Evolutionary conservation across 257 asterid species (phyloP).

Genomic region (Salvia hispanica): DNA sequence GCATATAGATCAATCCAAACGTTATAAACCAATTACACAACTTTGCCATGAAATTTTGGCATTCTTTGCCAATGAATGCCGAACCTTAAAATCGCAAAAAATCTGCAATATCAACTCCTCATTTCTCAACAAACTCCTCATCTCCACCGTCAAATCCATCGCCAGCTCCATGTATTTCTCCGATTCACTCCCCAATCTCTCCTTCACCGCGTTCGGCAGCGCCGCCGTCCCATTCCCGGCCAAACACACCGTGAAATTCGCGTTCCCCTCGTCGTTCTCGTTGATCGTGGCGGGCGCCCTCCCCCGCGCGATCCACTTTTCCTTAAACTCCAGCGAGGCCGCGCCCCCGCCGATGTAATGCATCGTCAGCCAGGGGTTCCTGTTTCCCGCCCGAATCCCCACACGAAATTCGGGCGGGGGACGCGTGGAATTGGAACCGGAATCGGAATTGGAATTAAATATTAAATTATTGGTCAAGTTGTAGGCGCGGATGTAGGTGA

Average conservation of each 20-base stretch:
- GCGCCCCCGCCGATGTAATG: conserved; percentile 36
- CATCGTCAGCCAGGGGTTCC: conserved; percentile 41
- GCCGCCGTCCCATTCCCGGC: conserved; percentile 26
- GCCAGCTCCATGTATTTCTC: conserved; percentile 40
- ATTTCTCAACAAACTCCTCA: conserved; percentile 45
- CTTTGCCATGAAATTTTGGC: conserved; percentile 40
- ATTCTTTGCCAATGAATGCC: conserved; percentile 32
- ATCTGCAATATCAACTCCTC: conserved; percentile 33
- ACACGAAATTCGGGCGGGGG: conserved; percentile 34
- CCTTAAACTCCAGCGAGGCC: conserved; percentile 38
- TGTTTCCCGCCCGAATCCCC: conserved; percentile 36
- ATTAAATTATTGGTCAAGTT: conserved; percentile 1
- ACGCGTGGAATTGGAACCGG: too few species aligned
- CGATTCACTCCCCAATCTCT: conserved; percentile 27
- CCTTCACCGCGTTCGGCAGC: conserved; percentile 29
- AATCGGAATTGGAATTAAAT: too few species aligned
- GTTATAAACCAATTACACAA: conserved; percentile 41
- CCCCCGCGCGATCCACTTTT: conserved; percentile 46
- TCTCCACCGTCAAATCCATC: conserved; percentile 40
- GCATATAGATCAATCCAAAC: background rate
- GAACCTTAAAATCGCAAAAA: conserved; percentile 53
- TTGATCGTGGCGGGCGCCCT: conserved; percentile 20
- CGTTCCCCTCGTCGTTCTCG: conserved; percentile 16
- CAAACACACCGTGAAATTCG: conserved; percentile 30
- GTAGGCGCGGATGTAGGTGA: conserved; percentile 36